Conservation (phyloP, 306 rosid genomes). For the Lathyrus sativus region DNA sequence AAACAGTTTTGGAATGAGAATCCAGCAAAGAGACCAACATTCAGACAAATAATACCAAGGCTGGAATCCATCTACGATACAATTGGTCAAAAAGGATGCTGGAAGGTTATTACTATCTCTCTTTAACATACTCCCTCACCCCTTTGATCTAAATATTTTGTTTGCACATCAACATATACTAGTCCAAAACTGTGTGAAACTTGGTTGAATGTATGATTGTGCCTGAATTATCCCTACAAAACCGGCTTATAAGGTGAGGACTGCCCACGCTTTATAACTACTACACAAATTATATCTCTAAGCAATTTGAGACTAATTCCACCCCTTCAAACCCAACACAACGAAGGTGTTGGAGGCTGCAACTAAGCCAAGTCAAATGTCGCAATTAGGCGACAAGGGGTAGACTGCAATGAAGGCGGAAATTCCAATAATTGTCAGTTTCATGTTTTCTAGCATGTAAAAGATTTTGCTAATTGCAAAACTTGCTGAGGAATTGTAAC, state of each 20-base stretch:
- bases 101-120: slow-evolving; percentile 67
- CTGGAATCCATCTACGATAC: slow-evolving; percentile 69
- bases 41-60: slow-evolving; percentile 69
- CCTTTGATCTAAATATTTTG: background rate
- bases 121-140: slow-evolving; percentile 31
- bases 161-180: slow-evolving; percentile 20
- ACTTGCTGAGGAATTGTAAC: slow-evolving; percentile 23
- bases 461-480: slow-evolving; percentile 2
- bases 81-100: slow-evolving; percentile 63
- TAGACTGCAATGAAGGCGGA: too few relatives aligned
- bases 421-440: background rate
- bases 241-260: too few relatives aligned
- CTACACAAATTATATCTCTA: too few relatives aligned
- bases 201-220: background rate
- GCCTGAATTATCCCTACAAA: too few relatives aligned
- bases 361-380: too few relatives aligned
- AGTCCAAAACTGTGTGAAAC: background rate
- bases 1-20: slow-evolving; percentile 88
- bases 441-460: background rate
- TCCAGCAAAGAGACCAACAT: slow-evolving; percentile 89
- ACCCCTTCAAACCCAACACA: too few relatives aligned
- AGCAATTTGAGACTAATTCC: too few relatives aligned
- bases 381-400: too few relatives aligned
- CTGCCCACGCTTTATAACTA: too few relatives aligned
- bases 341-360: too few relatives aligned